Percentiles rank a stretch among this genome's conserved stretches.
phyloP scores from a whole-genome alignment of 208 protist genomes.

The Perkinsela sp. region DNA sequence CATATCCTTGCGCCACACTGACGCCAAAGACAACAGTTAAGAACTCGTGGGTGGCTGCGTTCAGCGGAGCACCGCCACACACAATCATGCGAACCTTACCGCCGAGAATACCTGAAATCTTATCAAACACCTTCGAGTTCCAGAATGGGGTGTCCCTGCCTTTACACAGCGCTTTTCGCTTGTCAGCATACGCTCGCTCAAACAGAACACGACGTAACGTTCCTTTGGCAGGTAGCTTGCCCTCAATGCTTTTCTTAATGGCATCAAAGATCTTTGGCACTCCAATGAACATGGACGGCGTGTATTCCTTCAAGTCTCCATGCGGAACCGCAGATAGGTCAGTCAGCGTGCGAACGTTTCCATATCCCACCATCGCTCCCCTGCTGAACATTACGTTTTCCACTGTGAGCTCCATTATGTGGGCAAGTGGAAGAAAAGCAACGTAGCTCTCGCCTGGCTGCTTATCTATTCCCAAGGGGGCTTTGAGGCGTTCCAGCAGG shows the following conservation, averaged over 20 bases:
- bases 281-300: constrained; percentile 20
- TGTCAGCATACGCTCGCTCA: constrained; percentile 17
- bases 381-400: constrained; percentile 14
- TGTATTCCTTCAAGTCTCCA: constrained; percentile 33
- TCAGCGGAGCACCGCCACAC: constrained; percentile 19
- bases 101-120: constrained; percentile 28
- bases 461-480: constrained; percentile 11
- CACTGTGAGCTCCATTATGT: constrained; percentile 28
- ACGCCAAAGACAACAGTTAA: constrained; percentile 23
- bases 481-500: constrained; percentile 12
- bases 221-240: constrained; percentile 10
- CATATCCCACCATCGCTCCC: constrained; percentile 26
- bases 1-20: constrained; percentile 42
- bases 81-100: constrained; percentile 21
- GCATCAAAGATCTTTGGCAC: constrained; percentile 23
- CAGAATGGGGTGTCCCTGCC: constrained; percentile 33
- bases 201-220: constrained; percentile 18
- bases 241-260: constrained; percentile 14
- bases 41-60: constrained; percentile 21
- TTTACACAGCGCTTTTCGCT: constrained; percentile 14
- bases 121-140: constrained; percentile 31
- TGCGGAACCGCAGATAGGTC: constrained; percentile 12
- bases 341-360: constrained; percentile 16
- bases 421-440: constrained; percentile 38
- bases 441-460: constrained; percentile 18